Conservation (phyloP, 176 grass and related monocot species). For the Eleusine coracana region DNA sequence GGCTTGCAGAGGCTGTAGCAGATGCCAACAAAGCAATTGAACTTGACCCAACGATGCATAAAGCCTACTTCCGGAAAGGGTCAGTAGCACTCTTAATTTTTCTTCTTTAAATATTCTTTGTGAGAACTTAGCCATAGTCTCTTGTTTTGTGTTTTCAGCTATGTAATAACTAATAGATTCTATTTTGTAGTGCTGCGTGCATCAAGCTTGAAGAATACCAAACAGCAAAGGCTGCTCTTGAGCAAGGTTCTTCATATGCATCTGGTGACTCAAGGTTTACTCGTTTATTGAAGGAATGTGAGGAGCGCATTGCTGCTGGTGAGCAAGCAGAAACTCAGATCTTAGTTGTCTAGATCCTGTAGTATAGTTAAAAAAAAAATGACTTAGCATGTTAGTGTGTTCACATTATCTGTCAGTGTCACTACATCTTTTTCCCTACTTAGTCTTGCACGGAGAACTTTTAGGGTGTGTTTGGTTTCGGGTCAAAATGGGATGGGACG, state of each 20-base stretch:
- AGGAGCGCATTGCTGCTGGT: constrained; percentile 76
- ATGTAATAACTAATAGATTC: not conserved
- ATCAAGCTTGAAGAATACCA: constrained; percentile 91
- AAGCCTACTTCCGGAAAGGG: constrained; percentile 87
- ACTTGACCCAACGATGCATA: constrained; percentile 67
- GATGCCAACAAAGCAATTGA: constrained; percentile 90
- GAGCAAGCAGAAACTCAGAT: not conserved
- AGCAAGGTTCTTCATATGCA: constrained; percentile 60
- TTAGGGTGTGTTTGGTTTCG: not conserved
- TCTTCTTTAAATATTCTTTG: constrained; percentile 1
- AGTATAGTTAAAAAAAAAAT: not conserved
- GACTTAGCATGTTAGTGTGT: not conserved
- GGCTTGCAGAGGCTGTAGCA: constrained; percentile 72
- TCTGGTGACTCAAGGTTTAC: constrained; percentile 78
- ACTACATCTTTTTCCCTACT: not conserved
- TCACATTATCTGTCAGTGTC: not conserved
- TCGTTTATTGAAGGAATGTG: constrained; percentile 76
- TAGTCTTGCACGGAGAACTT: not conserved
- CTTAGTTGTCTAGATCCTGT: not conserved
- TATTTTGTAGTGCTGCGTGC: constrained; percentile 67
- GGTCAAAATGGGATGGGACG: too few species aligned
- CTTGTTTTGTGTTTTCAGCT: constrained; percentile 26
- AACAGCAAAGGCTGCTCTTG: constrained; percentile 85
- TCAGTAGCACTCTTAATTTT: constrained; percentile 31
- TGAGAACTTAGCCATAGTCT: not conserved